Conservation (phyloP, 805 yeast species). For the Alloascoidea hylecoeti region DNA sequence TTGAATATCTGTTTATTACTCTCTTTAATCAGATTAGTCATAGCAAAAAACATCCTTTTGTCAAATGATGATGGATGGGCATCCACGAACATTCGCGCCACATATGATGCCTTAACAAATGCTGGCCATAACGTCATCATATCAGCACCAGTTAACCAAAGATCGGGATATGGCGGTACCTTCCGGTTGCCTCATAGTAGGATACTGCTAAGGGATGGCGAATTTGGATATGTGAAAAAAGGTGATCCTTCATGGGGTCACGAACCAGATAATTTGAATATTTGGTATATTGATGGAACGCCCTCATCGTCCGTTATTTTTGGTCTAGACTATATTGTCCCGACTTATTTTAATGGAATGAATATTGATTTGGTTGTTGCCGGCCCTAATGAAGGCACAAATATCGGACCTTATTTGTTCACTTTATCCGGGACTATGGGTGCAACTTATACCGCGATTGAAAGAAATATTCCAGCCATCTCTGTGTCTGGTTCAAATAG, state of each 20-base stretch:
- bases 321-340: constrained; percentile 8
- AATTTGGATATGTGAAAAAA: constrained; percentile 28
- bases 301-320: constrained; percentile 38
- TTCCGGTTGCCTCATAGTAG: constrained; percentile 26
- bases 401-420: constrained; percentile 23
- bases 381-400: constrained; percentile 9
- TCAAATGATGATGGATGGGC: constrained; percentile 46
- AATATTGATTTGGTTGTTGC: constrained; percentile 10
- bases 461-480: constrained; percentile 25
- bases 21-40: background rate
- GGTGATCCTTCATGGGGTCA: constrained; percentile 46
- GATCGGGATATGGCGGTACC: constrained; percentile 42
- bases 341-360: constrained; percentile 2
- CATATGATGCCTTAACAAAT: constrained; percentile 27
- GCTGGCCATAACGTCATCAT: constrained; percentile 32
- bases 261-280: constrained; percentile 24
- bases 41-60: constrained; percentile 26
- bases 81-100: constrained; percentile 37
- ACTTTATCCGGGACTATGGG: constrained; percentile 39
- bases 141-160: constrained; percentile 35
- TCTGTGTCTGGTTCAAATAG: constrained; percentile 26
- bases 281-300: constrained; percentile 44
- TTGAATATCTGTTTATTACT: background rate
- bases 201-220: constrained; percentile 28
- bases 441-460: constrained; percentile 26